These are phyloP conservation scores for Venturia aucupariae DNA, from an alignment of 2,329 filamentous ascomycete genomes.

Conservation along the genomic window DNA sequence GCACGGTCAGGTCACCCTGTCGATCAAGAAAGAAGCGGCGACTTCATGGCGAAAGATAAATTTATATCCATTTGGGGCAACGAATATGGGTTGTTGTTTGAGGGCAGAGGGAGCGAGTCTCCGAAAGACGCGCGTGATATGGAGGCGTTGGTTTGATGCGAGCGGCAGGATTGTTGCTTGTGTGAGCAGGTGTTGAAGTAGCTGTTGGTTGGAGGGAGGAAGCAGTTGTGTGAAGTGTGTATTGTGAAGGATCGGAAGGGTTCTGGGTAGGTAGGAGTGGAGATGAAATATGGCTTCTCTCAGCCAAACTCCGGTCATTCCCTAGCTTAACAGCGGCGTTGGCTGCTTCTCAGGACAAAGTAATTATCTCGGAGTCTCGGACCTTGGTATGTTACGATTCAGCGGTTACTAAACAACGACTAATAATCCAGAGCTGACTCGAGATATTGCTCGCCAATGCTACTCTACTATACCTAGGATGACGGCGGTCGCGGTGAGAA, in stretches of 20 bases:
- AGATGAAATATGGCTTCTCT: neutral
- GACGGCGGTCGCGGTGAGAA: too few species aligned
- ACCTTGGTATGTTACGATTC: too few species aligned
- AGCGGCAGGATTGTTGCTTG: neutral
- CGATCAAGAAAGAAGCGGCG: neutral
- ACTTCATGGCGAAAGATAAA: neutral
- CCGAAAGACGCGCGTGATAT: neutral
- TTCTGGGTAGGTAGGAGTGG: neutral
- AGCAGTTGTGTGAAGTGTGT: neutral
- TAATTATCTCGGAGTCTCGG: too few species aligned
- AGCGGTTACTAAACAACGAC: too few species aligned
- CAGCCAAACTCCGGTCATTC: neutral
- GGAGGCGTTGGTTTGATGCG: neutral
- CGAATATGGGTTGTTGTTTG: neutral
- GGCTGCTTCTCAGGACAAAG: neutral
- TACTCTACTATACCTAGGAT: too few species aligned
- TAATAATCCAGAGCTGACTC: too few species aligned
- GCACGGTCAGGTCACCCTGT: conserved; percentile 4
- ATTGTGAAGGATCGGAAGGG: too few species aligned
- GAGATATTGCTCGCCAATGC: too few species aligned
- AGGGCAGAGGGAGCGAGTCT: neutral
- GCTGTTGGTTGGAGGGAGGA: neutral
- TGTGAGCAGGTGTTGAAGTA: neutral
- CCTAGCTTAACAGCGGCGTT: neutral
- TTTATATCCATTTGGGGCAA: conserved; percentile 5